A percentile compares a stretch with the other conserved stretches of the same genome.
phyloP scores from a whole-genome alignment of 805 yeast genomes.

The Cyberlindnera saturnus region DNA sequence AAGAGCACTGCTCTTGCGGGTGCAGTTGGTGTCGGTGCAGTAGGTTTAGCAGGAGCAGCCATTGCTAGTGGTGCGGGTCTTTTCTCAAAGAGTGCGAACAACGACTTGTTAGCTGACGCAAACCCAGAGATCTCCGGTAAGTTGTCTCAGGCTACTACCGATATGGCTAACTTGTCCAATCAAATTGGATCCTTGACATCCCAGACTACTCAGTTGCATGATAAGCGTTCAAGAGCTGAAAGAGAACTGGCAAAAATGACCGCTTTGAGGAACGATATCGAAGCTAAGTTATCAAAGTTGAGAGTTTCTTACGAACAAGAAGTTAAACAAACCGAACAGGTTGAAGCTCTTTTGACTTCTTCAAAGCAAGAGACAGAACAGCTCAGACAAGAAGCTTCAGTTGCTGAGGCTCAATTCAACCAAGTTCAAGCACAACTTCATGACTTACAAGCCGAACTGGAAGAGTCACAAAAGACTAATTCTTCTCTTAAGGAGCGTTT shows the following conservation, averaged over 20 bases:
- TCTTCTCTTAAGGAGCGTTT: conserved; percentile 61
- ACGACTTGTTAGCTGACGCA: conserved; percentile 49
- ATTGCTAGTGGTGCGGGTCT: conserved; percentile 2
- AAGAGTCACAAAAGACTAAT: conserved; percentile 64
- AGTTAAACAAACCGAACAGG: conserved; percentile 65
- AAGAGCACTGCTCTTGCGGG: conserved; percentile 3
- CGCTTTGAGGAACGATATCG: conserved; percentile 63
- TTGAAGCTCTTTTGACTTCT: conserved; percentile 54
- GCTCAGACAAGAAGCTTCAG: conserved; percentile 63
- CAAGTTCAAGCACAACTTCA: conserved; percentile 61
- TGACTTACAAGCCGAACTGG: conserved; percentile 52
- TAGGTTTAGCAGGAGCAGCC: conserved; percentile 1
- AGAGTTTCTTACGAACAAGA: conserved; percentile 74
- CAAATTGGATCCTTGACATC: conserved; percentile 74
- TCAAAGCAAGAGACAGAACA: conserved; percentile 64
- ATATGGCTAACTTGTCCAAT: conserved; percentile 78
- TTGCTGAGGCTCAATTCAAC: conserved; percentile 74
- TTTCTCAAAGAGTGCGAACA: conserved; percentile 20
- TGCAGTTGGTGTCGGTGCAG: conserved; percentile 4
- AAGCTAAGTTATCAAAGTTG: conserved; percentile 59
- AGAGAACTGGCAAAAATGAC: conserved; percentile 68
- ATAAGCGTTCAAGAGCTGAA: conserved; percentile 68
- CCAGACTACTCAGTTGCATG: conserved; percentile 67
- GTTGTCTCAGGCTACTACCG: conserved; percentile 74
- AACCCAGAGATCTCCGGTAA: conserved; percentile 51